phyloP scores from a whole-genome alignment of 2,329 filamentous ascomycete genomes.

The Alternaria brassicae region DNA sequence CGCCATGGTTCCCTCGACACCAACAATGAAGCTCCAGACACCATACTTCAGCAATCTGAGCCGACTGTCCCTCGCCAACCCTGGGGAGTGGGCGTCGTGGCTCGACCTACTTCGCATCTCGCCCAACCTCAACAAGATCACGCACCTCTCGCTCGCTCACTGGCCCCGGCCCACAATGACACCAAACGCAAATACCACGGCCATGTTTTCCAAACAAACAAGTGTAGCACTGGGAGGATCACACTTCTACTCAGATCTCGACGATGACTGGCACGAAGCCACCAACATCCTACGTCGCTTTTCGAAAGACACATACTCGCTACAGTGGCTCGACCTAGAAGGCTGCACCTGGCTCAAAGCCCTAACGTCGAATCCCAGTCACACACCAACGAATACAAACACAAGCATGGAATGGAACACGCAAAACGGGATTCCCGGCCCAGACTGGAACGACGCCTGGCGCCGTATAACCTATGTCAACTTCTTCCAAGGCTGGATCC shows the following conservation, averaged over 20 bases:
- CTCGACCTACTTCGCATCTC: conserved; percentile 61
- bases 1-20: neutral
- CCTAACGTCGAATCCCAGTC: conserved; percentile 51
- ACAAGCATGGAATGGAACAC: conserved; percentile 11
- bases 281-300: conserved; percentile 64
- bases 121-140: conserved; percentile 62
- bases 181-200: conserved; percentile 58
- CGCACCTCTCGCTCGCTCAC: conserved; percentile 67
- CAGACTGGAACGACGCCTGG: conserved; percentile 54
- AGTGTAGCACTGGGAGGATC: conserved; percentile 59
- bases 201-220: conserved; percentile 52
- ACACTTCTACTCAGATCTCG: conserved; percentile 60
- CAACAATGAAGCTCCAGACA: conserved; percentile 28
- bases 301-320: conserved; percentile 62
- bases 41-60: conserved; percentile 61
- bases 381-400: neutral
- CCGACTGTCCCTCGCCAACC: conserved; percentile 65
- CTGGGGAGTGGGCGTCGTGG: conserved; percentile 60
- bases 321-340: conserved; percentile 68
- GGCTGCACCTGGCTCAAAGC: conserved; percentile 66
- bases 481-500: conserved; percentile 55
- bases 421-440: conserved; percentile 24
- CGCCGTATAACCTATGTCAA: conserved; percentile 54
- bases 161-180: conserved; percentile 68
- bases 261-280: conserved; percentile 64